Conservation (phyloP, 225 moss, liverwort and hornwort species). For the Pleurozium schreberi region DNA sequence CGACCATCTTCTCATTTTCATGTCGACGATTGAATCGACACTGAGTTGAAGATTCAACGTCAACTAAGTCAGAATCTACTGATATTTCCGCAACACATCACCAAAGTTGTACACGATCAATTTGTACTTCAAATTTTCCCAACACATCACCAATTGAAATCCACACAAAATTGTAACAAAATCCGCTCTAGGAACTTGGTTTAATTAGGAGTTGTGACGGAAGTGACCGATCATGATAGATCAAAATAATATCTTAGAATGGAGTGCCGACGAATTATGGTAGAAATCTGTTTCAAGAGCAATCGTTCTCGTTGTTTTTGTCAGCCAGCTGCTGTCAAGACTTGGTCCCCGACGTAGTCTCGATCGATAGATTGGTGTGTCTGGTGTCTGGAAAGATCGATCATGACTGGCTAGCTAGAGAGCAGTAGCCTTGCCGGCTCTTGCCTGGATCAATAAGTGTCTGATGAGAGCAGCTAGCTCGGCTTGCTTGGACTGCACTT, state of each 20-base stretch:
- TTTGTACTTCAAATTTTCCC: no score
- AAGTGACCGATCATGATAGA: no score
- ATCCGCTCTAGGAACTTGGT: no score
- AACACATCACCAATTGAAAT: no score
- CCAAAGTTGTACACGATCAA: rapidly evolving
- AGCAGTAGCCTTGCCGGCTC: not conserved
- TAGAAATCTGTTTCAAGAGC: not conserved
- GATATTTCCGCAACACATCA: no score
- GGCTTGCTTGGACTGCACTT: not conserved
- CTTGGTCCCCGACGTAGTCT: not conserved
- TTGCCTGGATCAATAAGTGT: not conserved
- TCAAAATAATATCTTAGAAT: no score
- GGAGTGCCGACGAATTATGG: not conserved
- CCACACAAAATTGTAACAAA: no score
- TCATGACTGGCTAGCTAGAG: no score
- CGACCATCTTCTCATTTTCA: no score
- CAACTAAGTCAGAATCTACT: not conserved
- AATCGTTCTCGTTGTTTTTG: not conserved
- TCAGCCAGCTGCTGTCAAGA: not conserved
- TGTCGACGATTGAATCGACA: not conserved
- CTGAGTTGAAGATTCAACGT: no score
- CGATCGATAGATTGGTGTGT: not conserved
- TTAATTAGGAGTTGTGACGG: not conserved
- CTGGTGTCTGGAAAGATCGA: not conserved
- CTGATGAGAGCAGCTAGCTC: no score